Percentiles rank a stretch among this genome's conserved stretches.
Conservation (phyloP, 1,139 yeast genomes). For the Sugiyamaella grinbergsii region DNA sequence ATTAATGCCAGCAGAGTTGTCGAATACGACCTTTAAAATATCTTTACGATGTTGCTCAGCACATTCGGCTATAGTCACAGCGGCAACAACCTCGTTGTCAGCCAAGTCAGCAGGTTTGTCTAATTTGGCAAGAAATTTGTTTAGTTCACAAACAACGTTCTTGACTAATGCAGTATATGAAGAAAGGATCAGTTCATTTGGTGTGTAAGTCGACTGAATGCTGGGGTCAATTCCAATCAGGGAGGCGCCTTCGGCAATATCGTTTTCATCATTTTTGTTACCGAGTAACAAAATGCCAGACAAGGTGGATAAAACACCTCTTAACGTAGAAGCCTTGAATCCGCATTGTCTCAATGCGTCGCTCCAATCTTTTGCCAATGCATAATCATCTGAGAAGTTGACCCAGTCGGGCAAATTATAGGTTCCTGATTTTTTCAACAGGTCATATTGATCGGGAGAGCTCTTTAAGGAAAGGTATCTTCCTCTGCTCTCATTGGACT, state of each 20-base stretch:
- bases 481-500: conserved; percentile 39
- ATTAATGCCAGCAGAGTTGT: conserved; percentile 43
- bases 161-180: conserved; percentile 41
- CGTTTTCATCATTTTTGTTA: conserved; percentile 36
- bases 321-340: conserved; percentile 39
- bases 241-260: conserved; percentile 46
- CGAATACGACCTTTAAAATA: conserved; percentile 43
- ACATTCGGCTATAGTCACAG: conserved; percentile 44
- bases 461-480: conserved; percentile 40
- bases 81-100: conserved; percentile 41
- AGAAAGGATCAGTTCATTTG: conserved; percentile 41
- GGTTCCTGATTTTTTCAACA: conserved; percentile 40
- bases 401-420: conserved; percentile 45
- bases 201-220: conserved; percentile 34
- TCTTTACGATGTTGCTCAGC: conserved; percentile 33
- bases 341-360: conserved; percentile 44
- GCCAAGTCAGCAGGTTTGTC: conserved; percentile 37
- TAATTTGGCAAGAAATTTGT: conserved; percentile 39
- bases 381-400: conserved; percentile 43
- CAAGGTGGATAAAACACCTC: conserved; percentile 42
- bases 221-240: conserved; percentile 44
- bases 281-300: conserved; percentile 47
- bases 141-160: conserved; percentile 41
- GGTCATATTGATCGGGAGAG: conserved; percentile 39
- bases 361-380: conserved; percentile 47